A percentile compares a stretch with the other conserved stretches of the same genome.
Conservation (phyloP, 2,329 filamentous ascomycete species). For the Lanzia echinophila region DNA sequence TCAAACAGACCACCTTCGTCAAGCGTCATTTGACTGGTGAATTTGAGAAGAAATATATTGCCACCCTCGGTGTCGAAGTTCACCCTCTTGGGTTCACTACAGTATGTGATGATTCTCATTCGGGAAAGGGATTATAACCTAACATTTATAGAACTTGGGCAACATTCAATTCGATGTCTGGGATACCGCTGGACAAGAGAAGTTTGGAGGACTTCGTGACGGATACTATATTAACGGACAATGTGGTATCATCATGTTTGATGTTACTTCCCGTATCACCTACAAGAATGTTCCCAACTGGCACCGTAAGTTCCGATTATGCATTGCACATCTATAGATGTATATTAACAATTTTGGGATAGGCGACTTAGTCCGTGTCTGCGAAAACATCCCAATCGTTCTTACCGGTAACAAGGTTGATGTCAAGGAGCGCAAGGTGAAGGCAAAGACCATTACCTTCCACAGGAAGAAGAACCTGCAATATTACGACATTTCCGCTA, state of each 20-base stretch:
- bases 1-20: constrained; percentile 89
- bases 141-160: constrained; percentile 68
- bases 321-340: neutral
- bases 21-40: constrained; percentile 99
- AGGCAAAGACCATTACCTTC: constrained; percentile 99
- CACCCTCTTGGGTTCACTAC: constrained; percentile 97
- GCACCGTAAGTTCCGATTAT: constrained; percentile 70
- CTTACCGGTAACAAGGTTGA: constrained; percentile 99
- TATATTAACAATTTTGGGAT: constrained; percentile 14
- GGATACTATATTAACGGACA: constrained; percentile 99
- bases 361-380: constrained; percentile 98
- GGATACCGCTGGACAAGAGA: constrained; percentile 98
- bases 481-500: constrained; percentile 99
- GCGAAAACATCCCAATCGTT: constrained; percentile 98
- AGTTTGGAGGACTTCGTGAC: constrained; percentile 98
- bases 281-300: constrained; percentile 99
- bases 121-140: neutral
- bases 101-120: constrained; percentile 52
- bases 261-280: constrained; percentile 97
- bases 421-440: constrained; percentile 99
- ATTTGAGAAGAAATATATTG: constrained; percentile 99
- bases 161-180: constrained; percentile 98
- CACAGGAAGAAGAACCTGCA: constrained; percentile 99
- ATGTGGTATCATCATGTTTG: constrained; percentile 99
- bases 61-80: constrained; percentile 97